Conservation (phyloP, 208 protist genomes). For the Wallacemonas sp. region DNA sequence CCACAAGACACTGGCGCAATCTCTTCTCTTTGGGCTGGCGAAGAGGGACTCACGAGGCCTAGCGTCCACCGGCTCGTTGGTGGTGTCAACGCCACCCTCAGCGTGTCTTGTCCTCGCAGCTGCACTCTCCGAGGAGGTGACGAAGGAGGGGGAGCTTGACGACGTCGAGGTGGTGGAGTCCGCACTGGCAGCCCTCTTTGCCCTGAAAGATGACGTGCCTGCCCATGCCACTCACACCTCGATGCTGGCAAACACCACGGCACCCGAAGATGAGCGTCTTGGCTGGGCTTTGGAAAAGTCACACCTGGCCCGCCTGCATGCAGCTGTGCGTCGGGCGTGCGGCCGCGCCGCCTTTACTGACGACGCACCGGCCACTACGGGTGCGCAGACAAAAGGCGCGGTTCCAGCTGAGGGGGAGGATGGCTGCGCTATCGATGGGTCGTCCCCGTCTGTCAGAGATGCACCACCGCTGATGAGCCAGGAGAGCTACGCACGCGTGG, state of each 20-base stretch:
- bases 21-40: neutral
- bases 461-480: neutral
- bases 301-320: neutral
- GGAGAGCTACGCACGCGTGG: neutral
- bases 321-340: neutral
- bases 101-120: neutral
- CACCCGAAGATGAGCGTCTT: neutral
- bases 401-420: neutral
- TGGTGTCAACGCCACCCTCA: neutral
- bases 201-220: neutral
- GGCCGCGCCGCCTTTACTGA: no score
- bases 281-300: neutral
- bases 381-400: no score
- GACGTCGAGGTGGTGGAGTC: neutral
- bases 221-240: neutral
- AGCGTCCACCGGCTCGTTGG: neutral
- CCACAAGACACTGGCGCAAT: neutral
- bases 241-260: neutral
- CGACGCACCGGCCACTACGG: no score
- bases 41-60: neutral
- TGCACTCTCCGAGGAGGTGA: neutral
- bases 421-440: neutral
- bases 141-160: neutral
- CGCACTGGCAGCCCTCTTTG: constrained; percentile 5
- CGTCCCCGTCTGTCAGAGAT: no score